A percentile compares a stretch with the other conserved stretches of the same genome.
Evolutionary conservation across 768 basidiomycete genomes (phyloP).

Genomic region (Boletus tomentosulus): DNA sequence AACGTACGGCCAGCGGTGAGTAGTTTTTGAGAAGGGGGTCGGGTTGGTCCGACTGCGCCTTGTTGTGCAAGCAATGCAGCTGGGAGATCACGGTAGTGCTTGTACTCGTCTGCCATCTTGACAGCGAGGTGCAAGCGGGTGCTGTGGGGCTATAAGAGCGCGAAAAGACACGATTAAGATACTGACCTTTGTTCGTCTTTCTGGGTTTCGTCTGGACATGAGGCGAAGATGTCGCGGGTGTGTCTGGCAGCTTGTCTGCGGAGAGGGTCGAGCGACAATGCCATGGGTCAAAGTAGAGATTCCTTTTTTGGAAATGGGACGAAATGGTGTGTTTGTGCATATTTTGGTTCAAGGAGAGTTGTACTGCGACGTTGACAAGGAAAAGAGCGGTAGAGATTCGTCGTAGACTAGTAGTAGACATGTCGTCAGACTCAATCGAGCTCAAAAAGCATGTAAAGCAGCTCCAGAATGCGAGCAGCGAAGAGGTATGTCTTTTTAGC

Average conservation of each 20-base stretch:
- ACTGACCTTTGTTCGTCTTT: slow-evolving; percentile 67
- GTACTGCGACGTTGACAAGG: neutral
- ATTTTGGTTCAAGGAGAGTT: slow-evolving; percentile 10
- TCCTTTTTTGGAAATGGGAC: slow-evolving; percentile 8
- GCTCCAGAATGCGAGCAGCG: slow-evolving; percentile 58
- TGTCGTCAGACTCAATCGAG: slow-evolving; percentile 44
- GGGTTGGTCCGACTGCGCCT: slow-evolving; percentile 72
- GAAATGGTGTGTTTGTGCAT: slow-evolving; percentile 8
- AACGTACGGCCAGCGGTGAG: slow-evolving; percentile 71
- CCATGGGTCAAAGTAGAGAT: slow-evolving; percentile 24
- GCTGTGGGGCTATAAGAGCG: slow-evolving; percentile 22
- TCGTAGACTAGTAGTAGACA: neutral
- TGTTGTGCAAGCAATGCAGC: slow-evolving; percentile 77
- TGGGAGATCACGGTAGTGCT: slow-evolving; percentile 75
- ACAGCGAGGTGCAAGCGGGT: slow-evolving; percentile 71
- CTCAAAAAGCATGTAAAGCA: slow-evolving; percentile 79
- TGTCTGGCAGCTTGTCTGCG: slow-evolving; percentile 63
- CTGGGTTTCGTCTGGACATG: slow-evolving; percentile 55
- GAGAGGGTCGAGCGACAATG: slow-evolving; percentile 61
- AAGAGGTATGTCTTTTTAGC: slow-evolving; percentile 47
- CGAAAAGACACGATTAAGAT: accelerated
- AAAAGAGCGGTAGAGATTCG: slow-evolving; percentile 12
- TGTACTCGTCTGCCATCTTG: slow-evolving; percentile 89
- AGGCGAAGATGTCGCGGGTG: slow-evolving; percentile 66
- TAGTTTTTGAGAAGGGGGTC: slow-evolving; percentile 64